Evolutionary conservation across 1,139 yeast genomes (phyloP).

Genomic region (Kodamaea ohmeri): DNA sequence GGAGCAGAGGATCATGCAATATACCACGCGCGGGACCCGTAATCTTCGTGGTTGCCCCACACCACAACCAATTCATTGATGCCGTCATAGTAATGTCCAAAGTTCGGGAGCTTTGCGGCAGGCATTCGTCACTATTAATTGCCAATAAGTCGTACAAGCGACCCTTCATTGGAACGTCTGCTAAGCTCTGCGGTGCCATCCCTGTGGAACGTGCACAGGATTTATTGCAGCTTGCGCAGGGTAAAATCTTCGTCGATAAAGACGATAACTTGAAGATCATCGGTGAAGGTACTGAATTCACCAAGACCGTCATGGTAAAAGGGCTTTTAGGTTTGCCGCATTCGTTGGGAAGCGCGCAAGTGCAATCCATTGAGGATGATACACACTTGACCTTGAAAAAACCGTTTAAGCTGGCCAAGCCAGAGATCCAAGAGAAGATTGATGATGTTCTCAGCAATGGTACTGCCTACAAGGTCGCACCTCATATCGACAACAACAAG

Average conservation of each 20-base stretch:
- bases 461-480: constrained; percentile 54
- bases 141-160: constrained; percentile 20
- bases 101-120: constrained; percentile 32
- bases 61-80: constrained; percentile 47
- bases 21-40: constrained; percentile 42
- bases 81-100: constrained; percentile 42
- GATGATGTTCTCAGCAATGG: constrained; percentile 44
- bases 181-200: constrained; percentile 58
- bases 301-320: constrained; percentile 42
- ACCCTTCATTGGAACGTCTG: constrained; percentile 48
- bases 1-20: constrained; percentile 39
- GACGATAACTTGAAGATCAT: constrained; percentile 31
- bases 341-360: constrained; percentile 56
- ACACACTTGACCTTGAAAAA: constrained; percentile 47
- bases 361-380: constrained; percentile 52
- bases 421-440: constrained; percentile 24
- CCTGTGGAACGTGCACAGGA: constrained; percentile 79
- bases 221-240: constrained; percentile 44
- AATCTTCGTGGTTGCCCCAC: constrained; percentile 47
- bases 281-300: constrained; percentile 53
- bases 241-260: constrained; percentile 44
- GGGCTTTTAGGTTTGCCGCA: constrained; percentile 64
- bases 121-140: constrained; percentile 30
- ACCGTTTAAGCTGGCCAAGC: constrained; percentile 38
- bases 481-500: constrained; percentile 58